phyloP scores from a whole-genome alignment of 176 grass and related monocot genomes.

The Rhynchospora pubera region DNA sequence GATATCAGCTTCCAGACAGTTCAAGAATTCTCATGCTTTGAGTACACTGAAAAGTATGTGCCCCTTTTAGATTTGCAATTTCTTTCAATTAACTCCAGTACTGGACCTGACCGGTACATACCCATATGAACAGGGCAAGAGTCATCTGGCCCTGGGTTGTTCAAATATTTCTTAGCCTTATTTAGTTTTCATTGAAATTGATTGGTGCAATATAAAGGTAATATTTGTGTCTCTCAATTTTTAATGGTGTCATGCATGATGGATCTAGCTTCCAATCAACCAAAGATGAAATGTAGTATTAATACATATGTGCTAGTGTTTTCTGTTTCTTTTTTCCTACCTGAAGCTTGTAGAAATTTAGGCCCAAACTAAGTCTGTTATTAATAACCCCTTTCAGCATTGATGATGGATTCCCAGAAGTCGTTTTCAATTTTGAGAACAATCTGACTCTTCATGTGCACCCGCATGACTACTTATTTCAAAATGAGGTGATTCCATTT shows the following conservation, averaged over 20 bases:
- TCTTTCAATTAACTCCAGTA: neutral
- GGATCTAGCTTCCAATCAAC: neutral
- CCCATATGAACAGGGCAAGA: neutral
- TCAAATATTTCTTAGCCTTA: neutral
- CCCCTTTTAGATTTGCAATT: neutral
- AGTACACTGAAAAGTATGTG: slow-evolving; percentile 63
- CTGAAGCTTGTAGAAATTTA: neutral
- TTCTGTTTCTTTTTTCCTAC: neutral
- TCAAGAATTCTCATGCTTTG: slow-evolving; percentile 67
- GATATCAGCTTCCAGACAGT: slow-evolving; percentile 31
- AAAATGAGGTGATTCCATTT: slow-evolving; percentile 53
- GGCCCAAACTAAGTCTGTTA: slow-evolving; percentile 10
- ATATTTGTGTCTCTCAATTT: neutral
- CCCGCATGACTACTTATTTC: slow-evolving; percentile 91
- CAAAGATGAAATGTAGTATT: slow-evolving; percentile 11
- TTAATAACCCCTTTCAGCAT: slow-evolving; percentile 41
- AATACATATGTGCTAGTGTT: neutral
- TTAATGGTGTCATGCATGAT: neutral
- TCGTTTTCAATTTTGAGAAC: slow-evolving; percentile 74
- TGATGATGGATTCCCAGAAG: slow-evolving; percentile 70
- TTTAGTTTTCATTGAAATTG: neutral
- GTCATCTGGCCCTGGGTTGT: neutral
- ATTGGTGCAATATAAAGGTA: neutral
- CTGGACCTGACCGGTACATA: neutral
- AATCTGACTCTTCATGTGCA: slow-evolving; percentile 57